These are phyloP conservation scores for Penicillium polonicum DNA, from an alignment of 2,329 filamentous ascomycete species.

Conservation along the genomic window DNA sequence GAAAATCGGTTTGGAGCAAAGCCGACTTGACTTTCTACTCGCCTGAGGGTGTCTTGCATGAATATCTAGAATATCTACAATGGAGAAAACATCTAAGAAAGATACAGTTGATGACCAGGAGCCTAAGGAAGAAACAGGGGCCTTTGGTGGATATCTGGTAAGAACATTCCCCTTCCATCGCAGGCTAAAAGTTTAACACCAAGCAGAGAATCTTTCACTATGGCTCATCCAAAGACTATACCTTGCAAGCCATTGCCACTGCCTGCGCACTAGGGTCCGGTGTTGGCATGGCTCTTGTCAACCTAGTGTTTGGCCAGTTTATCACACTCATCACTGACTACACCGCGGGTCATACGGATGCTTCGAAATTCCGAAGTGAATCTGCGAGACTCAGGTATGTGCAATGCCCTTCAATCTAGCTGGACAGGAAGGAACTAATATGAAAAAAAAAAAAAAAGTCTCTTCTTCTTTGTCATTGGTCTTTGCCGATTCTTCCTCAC, in stretches of 20 bases:
- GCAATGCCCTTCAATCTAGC: slow-evolving; percentile 6
- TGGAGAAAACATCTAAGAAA: neutral
- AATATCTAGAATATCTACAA: neutral
- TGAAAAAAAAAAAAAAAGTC: slow-evolving; percentile 12
- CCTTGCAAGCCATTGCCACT: slow-evolving; percentile 2
- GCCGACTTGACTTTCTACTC: too few relatives aligned
- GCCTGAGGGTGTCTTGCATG: neutral
- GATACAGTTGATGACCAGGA: neutral
- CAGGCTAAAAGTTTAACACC: neutral
- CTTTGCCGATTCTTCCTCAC: slow-evolving; percentile 34
- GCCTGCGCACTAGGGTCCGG: slow-evolving; percentile 26
- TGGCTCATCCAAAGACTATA: slow-evolving; percentile 7
- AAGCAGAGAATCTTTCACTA: slow-evolving; percentile 13
- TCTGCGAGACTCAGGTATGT: slow-evolving; percentile 19
- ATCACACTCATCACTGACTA: slow-evolving; percentile 28
- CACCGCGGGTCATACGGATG: slow-evolving; percentile 13
- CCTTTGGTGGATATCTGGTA: neutral
- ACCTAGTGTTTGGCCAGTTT: slow-evolving; percentile 39
- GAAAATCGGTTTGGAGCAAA: neutral
- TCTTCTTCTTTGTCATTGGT: slow-evolving; percentile 42
- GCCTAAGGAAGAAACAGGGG: neutral
- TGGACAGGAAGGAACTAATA: neutral
- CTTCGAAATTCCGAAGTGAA: slow-evolving; percentile 11
- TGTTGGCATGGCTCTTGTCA: slow-evolving; percentile 36
- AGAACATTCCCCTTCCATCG: neutral